A percentile compares a stretch with the other conserved stretches of the same genome.
Evolutionary conservation across 2,329 filamentous ascomycete species (phyloP).

Genomic region (Aspergillus piperis): DNA sequence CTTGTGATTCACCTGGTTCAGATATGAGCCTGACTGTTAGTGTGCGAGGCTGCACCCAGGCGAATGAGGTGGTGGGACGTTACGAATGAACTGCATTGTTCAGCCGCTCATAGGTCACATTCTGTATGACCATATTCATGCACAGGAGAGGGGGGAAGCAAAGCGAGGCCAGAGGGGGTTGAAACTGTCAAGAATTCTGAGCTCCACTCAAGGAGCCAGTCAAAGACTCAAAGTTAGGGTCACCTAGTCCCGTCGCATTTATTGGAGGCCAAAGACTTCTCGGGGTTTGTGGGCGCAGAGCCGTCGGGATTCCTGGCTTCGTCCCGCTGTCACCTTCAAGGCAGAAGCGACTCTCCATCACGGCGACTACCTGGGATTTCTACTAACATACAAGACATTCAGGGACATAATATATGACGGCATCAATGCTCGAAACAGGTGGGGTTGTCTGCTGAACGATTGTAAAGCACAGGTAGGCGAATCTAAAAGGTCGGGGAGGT

Average conservation of each 20-base stretch:
- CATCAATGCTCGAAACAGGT: background rate
- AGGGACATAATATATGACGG: background rate
- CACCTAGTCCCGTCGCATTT: background rate
- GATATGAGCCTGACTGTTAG: background rate
- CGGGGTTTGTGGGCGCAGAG: conserved; percentile 3
- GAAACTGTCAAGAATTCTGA: background rate
- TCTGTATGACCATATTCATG: background rate
- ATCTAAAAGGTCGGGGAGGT: background rate
- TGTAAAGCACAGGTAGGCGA: conserved; percentile 5
- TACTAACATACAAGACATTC: background rate
- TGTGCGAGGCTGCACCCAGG: background rate
- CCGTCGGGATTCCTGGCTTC: conserved; percentile 9
- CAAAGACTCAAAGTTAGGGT: background rate
- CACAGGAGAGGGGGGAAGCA: background rate
- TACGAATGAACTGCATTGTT: background rate
- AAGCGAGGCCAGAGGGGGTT: background rate
- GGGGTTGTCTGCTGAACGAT: background rate
- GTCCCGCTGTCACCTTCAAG: background rate
- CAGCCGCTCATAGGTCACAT: background rate
- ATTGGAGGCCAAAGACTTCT: background rate
- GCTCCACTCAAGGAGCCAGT: background rate
- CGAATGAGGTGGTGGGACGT: background rate
- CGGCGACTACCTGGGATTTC: background rate
- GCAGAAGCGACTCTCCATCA: background rate
- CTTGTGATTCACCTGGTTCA: background rate